Evolutionary conservation across 2,329 filamentous ascomycete species (phyloP).

Genomic region (Curvularia verruculosa): DNA sequence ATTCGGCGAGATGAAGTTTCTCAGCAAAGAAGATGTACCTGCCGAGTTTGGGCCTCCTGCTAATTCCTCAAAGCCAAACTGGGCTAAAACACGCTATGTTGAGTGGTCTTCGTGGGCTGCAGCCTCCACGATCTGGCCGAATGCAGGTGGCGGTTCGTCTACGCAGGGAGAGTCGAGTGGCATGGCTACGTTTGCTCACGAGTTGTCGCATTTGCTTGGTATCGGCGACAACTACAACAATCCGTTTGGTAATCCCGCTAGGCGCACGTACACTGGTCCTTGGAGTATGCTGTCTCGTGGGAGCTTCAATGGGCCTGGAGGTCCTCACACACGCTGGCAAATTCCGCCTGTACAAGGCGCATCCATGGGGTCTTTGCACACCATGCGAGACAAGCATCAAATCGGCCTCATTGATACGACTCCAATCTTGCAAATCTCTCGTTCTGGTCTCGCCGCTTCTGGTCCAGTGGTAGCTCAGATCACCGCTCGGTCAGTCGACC

Average conservation of each 20-base stretch:
- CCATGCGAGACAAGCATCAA: slow-evolving; percentile 60
- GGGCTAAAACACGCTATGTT: slow-evolving; percentile 59
- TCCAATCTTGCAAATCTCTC: slow-evolving; percentile 55
- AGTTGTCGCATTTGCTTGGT: slow-evolving; percentile 58
- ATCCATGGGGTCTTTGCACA: slow-evolving; percentile 60
- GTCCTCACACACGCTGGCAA: slow-evolving; percentile 61
- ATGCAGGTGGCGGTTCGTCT: slow-evolving; percentile 59
- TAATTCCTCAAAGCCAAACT: slow-evolving; percentile 53
- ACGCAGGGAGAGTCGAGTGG: slow-evolving; percentile 62
- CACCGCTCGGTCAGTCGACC: slow-evolving; percentile 57
- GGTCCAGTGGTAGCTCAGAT: slow-evolving; percentile 56
- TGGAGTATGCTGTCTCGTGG: slow-evolving; percentile 62
- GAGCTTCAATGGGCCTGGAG: slow-evolving; percentile 61
- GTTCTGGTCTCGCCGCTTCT: slow-evolving; percentile 51
- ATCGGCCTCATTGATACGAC: slow-evolving; percentile 56
- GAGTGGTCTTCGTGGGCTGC: slow-evolving; percentile 62
- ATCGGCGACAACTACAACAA: slow-evolving; percentile 65
- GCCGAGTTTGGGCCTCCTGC: slow-evolving; percentile 58
- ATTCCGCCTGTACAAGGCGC: slow-evolving; percentile 58
- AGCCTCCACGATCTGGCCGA: slow-evolving; percentile 60
- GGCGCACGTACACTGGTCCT: slow-evolving; percentile 58
- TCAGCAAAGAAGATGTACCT: slow-evolving; percentile 55
- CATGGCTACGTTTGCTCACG: slow-evolving; percentile 61
- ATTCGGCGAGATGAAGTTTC: slow-evolving; percentile 62
- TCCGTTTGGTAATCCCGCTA: slow-evolving; percentile 55